A percentile compares a stretch with the other conserved stretches of the same genome.
phyloP scores from a whole-genome alignment of 768 basidiomycete genomes.

The Suillus weaverae region DNA sequence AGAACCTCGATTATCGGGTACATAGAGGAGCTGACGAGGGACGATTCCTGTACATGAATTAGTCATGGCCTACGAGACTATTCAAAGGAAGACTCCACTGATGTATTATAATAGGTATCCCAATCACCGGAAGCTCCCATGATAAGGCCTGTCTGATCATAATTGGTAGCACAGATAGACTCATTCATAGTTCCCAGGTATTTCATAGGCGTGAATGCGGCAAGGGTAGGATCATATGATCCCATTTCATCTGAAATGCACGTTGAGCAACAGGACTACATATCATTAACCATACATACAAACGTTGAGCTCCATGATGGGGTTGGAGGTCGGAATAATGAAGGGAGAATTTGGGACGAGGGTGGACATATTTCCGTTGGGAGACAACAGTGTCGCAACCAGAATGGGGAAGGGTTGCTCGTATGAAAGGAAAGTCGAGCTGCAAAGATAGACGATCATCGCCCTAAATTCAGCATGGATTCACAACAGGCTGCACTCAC shows the following conservation, averaged over 20 bases:
- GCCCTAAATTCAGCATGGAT: not conserved
- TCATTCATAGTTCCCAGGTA: conserved; percentile 23
- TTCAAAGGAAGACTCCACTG: not conserved
- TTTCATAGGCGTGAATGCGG: conserved; percentile 39
- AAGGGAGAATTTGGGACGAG: conserved; percentile 8
- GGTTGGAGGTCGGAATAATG: conserved; percentile 22
- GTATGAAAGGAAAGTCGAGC: conserved; percentile 28
- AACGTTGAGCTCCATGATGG: conserved; percentile 29
- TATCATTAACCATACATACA: not conserved
- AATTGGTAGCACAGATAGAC: conserved; percentile 18
- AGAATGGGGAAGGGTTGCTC: conserved; percentile 37
- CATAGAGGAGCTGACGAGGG: conserved; percentile 2
- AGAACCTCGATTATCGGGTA: conserved; percentile 4
- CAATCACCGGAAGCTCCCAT: conserved; percentile 26
- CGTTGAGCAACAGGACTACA: not conserved
- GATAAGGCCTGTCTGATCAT: conserved; percentile 22
- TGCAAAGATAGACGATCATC: conserved; percentile 10
- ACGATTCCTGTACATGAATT: not conserved
- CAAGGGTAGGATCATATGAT: conserved; percentile 33
- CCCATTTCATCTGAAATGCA: conserved; percentile 22
- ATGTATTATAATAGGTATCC: conserved; percentile 9
- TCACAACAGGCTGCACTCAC: conserved; percentile 15
- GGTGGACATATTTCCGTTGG: conserved; percentile 18
- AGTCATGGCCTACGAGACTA: not conserved
- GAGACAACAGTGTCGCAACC: conserved; percentile 23